Conservation (phyloP, 495 filamentous ascomycete species). For the Hyaloscypha hepaticicola region DNA sequence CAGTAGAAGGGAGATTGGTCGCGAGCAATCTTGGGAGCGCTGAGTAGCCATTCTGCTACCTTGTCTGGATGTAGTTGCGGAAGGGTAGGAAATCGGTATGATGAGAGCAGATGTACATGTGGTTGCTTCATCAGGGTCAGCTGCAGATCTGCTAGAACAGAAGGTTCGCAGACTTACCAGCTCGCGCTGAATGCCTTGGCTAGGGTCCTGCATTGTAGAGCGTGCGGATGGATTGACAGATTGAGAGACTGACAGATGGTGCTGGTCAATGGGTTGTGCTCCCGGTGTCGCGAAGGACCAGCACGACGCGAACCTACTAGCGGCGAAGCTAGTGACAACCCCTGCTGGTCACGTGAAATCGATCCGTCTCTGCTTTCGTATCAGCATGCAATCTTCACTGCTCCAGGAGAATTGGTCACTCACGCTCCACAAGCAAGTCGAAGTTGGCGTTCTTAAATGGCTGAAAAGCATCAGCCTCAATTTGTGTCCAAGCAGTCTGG, state of each 20-base stretch:
- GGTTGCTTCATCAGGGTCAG: slow-evolving; percentile 57
- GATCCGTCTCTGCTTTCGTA: not conserved
- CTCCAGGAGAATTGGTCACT: not conserved
- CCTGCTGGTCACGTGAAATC: slow-evolving; percentile 1
- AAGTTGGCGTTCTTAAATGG: not conserved
- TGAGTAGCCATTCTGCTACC: slow-evolving; percentile 71
- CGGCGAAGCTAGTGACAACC: slow-evolving; percentile 3
- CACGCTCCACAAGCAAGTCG: not conserved
- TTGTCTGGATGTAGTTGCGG: slow-evolving; percentile 64
- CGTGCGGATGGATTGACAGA: not conserved
- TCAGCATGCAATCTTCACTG: not conserved
- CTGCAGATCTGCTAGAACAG: not conserved
- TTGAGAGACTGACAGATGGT: not conserved
- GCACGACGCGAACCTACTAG: not conserved
- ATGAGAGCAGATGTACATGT: slow-evolving; percentile 84
- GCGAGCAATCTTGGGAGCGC: slow-evolving; percentile 77
- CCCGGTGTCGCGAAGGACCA: not conserved
- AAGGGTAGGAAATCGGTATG: slow-evolving; percentile 67
- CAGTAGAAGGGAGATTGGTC: slow-evolving; percentile 79
- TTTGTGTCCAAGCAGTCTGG: not conserved
- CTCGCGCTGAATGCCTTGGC: slow-evolving; percentile 58
- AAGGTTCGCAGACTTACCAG: slow-evolving; percentile 49
- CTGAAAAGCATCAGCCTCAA: not conserved
- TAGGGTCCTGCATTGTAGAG: slow-evolving; percentile 60
- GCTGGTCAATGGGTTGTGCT: not conserved